Percentiles rank a stretch among this genome's conserved stretches.
Conservation (phyloP, 140 eudicot species). For the Anethum foeniculum region DNA sequence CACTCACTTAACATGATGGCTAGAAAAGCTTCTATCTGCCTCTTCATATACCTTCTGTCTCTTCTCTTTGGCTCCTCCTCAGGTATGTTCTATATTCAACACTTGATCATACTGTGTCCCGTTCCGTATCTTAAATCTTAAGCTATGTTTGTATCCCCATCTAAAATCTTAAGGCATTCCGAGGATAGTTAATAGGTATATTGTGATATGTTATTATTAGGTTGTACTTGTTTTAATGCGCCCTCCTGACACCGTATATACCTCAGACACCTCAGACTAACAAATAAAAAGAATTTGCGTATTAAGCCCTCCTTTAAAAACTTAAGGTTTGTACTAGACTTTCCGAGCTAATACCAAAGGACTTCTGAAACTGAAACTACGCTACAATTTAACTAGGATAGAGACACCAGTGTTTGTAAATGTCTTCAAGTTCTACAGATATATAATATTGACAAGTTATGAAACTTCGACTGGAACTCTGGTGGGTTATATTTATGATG, state of each 20-base stretch:
- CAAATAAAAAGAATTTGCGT: not conserved
- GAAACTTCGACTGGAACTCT: conserved; percentile 9
- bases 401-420: too few species aligned
- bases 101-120: not conserved
- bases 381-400: not conserved
- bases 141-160: too few species aligned
- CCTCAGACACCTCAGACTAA: too few species aligned
- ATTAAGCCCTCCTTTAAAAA: not conserved
- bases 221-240: not conserved
- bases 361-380: not conserved
- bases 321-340: not conserved
- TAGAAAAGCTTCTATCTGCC: conserved; percentile 14
- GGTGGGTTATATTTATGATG: conserved; percentile 15
- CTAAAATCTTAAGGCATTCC: not conserved
- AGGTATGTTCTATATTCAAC: conserved; percentile 30
- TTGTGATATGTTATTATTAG: not conserved
- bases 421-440: not conserved
- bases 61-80: conserved; percentile 21
- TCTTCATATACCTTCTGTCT: conserved; percentile 33
- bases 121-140: too few species aligned
- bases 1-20: conserved; percentile 31
- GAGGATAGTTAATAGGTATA: not conserved
- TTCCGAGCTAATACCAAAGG: not conserved
- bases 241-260: not conserved
- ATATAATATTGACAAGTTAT: not conserved